Percentiles rank a stretch among this genome's conserved stretches.
Conservation (phyloP, 345 rosid species). For the Clarkia xantiana region DNA sequence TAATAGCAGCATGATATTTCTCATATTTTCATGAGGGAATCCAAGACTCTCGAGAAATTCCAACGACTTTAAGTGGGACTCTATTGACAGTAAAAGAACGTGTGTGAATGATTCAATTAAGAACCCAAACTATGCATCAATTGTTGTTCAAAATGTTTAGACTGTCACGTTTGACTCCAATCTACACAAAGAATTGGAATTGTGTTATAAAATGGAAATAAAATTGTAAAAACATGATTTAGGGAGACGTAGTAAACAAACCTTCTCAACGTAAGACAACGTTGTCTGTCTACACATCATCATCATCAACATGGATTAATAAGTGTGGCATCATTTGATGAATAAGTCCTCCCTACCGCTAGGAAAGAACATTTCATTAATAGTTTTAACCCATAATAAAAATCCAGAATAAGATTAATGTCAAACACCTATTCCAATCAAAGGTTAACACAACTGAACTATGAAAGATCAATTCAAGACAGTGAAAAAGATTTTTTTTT, state of each 20-base stretch:
- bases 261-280: conserved; percentile 82
- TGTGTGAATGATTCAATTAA: conserved; percentile 77
- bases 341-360: conserved; percentile 35
- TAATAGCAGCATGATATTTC: conserved; percentile 43
- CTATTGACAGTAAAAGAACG: conserved; percentile 47
- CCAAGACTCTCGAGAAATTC: conserved; percentile 43
- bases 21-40: conserved; percentile 25
- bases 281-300: conserved; percentile 77
- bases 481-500: not conserved
- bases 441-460: no score
- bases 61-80: conserved; percentile 43
- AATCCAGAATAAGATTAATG: conserved; percentile 32
- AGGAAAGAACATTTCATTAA: conserved; percentile 69
- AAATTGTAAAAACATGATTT: not conserved
- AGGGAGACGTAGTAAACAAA: conserved; percentile 3
- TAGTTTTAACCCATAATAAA: conserved; percentile 61
- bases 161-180: conserved; percentile 92
- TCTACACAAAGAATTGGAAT: conserved; percentile 21
- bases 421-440: not conserved
- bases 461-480: no score
- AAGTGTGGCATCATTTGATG: conserved; percentile 62
- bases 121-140: conserved; percentile 42
- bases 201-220: not conserved
- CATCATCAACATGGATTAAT: conserved; percentile 67
- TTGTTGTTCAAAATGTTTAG: conserved; percentile 43